phyloP scores from a whole-genome alignment of 2,329 filamentous ascomycete species.

The Coniochaeta ligniaria region DNA sequence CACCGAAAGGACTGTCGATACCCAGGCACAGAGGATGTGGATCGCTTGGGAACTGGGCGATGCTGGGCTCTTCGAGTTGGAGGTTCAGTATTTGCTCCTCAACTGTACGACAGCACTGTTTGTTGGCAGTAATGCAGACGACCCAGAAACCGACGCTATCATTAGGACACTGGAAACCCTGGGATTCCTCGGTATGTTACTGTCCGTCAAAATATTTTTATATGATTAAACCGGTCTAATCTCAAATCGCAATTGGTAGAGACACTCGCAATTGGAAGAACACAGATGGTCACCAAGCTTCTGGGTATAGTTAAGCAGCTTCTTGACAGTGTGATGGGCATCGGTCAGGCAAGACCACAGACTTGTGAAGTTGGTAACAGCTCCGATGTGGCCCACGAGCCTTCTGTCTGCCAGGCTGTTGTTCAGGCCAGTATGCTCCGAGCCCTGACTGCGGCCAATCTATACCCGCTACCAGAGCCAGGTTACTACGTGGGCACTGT shows the following conservation, averaged over 20 bases:
- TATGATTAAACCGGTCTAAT: background rate
- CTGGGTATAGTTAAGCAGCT: background rate
- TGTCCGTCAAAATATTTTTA: background rate
- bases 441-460: background rate
- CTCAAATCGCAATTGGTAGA: background rate
- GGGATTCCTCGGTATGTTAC: background rate
- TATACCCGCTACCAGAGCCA: background rate
- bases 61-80: constrained; percentile 12
- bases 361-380: background rate
- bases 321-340: background rate
- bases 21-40: constrained; percentile 17
- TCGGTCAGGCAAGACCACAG: background rate
- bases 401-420: background rate
- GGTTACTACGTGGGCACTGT: background rate
- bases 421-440: background rate
- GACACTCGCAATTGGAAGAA: background rate
- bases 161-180: background rate
- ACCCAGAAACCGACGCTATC: background rate
- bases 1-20: constrained; percentile 10
- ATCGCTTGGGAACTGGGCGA: constrained; percentile 23
- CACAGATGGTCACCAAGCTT: background rate
- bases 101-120: background rate
- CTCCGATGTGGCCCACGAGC: background rate
- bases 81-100: background rate
- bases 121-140: background rate